Conservation (phyloP, 139 green algal genomes). For the Edaphochlamys debaryana region DNA sequence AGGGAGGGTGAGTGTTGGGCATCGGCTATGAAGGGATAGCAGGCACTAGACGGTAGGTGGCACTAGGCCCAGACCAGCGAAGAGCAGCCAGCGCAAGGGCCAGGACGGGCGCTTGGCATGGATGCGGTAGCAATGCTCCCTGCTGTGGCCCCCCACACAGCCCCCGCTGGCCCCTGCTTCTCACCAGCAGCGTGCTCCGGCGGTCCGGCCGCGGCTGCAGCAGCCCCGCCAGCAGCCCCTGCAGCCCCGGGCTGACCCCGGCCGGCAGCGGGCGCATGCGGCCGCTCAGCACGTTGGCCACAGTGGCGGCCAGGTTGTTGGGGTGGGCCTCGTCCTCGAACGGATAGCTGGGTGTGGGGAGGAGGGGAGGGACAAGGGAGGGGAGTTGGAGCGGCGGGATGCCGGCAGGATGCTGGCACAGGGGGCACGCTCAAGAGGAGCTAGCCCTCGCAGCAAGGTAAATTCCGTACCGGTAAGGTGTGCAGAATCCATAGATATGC, state of each 20-base stretch:
- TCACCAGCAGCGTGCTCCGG: constrained; percentile 47
- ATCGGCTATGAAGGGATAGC: background rate
- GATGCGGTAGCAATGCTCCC: background rate
- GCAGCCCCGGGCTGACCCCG: constrained; percentile 40
- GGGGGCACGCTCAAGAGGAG: too few relatives aligned
- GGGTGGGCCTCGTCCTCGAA: constrained; percentile 69
- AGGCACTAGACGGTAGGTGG: background rate
- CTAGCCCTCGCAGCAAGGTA: too few relatives aligned
- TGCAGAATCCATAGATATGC: background rate
- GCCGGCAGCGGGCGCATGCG: constrained; percentile 59
- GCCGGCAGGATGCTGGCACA: too few relatives aligned
- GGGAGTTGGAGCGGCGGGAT: too few relatives aligned
- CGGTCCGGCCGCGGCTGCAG: constrained; percentile 43
- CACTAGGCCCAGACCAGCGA: too few relatives aligned
- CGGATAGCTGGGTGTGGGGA: constrained; percentile 11
- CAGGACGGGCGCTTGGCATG: background rate
- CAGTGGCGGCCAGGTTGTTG: constrained; percentile 68
- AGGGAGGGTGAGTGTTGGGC: background rate
- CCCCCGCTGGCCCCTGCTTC: background rate
- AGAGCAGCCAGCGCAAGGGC: too few relatives aligned
- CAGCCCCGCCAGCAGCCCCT: constrained; percentile 47
- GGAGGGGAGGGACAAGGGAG: too few relatives aligned
- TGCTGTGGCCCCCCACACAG: background rate
- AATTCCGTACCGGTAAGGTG: background rate
- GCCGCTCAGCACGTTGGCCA: constrained; percentile 70